Percentiles rank a stretch among this genome's conserved stretches.
phyloP scores from a whole-genome alignment of 2,329 filamentous ascomycete genomes.

The Metarhizium album region DNA sequence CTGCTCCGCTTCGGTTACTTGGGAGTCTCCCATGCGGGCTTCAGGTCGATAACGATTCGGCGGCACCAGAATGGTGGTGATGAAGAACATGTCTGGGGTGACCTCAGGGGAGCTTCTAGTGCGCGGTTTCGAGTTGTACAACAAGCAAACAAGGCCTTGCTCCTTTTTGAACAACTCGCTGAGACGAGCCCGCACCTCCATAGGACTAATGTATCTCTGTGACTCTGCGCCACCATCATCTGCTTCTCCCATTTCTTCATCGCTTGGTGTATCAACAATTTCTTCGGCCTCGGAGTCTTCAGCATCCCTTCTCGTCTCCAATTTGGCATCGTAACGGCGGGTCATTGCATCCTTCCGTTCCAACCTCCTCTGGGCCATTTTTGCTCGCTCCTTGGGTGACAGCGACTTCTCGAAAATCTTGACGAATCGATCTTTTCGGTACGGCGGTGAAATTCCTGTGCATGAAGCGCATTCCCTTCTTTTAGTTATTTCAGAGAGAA shows the following conservation, averaged over 20 bases:
- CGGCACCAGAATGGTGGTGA: constrained; percentile 75
- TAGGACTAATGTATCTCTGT: constrained; percentile 71
- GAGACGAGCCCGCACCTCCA: constrained; percentile 73
- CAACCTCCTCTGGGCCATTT: constrained; percentile 61
- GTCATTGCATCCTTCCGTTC: constrained; percentile 61
- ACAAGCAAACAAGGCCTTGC: constrained; percentile 67
- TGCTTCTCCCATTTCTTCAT: constrained; percentile 27
- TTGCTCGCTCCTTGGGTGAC: constrained; percentile 60
- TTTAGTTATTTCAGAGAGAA: constrained; percentile 62
- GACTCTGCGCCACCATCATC: constrained; percentile 8
- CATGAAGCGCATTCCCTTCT: constrained; percentile 58
- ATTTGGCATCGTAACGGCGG: constrained; percentile 25
- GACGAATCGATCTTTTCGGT: constrained; percentile 80
- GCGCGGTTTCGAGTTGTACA: constrained; percentile 67
- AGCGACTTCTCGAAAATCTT: constrained; percentile 89
- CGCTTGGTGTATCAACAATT: constrained; percentile 27
- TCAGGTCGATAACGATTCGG: constrained; percentile 88
- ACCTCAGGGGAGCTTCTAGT: constrained; percentile 46
- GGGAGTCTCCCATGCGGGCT: constrained; percentile 66
- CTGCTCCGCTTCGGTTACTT: constrained; percentile 79
- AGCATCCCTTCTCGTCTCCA: constrained; percentile 20
- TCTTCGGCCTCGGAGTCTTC: constrained; percentile 51
- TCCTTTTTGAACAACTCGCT: constrained; percentile 78
- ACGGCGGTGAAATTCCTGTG: constrained; percentile 64
- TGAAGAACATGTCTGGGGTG: constrained; percentile 88